Conservation (phyloP, 2,329 filamentous ascomycete genomes). For the Xylariaceae sp. region DNA sequence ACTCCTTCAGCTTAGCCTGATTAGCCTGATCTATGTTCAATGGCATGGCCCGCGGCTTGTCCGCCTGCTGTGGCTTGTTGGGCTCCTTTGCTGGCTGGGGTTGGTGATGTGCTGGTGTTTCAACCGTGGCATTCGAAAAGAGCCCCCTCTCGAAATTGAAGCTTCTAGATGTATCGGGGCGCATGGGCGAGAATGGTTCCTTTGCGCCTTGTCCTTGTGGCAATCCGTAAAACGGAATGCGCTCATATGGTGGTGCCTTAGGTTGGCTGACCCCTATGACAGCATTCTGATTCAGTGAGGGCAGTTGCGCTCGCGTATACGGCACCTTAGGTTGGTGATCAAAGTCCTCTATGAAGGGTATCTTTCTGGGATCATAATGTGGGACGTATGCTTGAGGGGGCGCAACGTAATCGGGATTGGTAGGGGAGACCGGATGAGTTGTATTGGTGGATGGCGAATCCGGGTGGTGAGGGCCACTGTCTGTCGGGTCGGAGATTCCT, state of each 20-base stretch:
- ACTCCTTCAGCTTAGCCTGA: background rate
- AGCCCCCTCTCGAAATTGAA: constrained; percentile 37
- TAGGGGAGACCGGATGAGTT: background rate
- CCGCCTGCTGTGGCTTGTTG: background rate
- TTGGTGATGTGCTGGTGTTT: background rate
- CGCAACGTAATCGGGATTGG: constrained; percentile 1
- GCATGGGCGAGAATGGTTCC: constrained; percentile 19
- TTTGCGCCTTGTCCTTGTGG: constrained; percentile 23
- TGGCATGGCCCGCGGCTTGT: background rate
- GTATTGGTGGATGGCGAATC: background rate
- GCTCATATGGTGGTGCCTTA: constrained; percentile 18
- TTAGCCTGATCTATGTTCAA: background rate
- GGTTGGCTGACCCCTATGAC: constrained; percentile 17
- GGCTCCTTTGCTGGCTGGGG: background rate
- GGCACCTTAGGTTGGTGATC: constrained; percentile 8
- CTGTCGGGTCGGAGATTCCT: background rate
- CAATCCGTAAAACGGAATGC: constrained; percentile 25
- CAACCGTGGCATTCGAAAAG: constrained; percentile 34
- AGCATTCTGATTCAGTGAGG: constrained; percentile 11
- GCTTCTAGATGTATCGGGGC: constrained; percentile 29
- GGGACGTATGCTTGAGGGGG: constrained; percentile 14
- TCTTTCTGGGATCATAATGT: constrained; percentile 3
- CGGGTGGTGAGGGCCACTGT: background rate
- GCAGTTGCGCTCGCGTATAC: constrained; percentile 14
- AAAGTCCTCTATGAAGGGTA: constrained; percentile 9